phyloP scores from a whole-genome alignment of 192 early-diverging fungal genomes.

The Coemansia sp. region DNA sequence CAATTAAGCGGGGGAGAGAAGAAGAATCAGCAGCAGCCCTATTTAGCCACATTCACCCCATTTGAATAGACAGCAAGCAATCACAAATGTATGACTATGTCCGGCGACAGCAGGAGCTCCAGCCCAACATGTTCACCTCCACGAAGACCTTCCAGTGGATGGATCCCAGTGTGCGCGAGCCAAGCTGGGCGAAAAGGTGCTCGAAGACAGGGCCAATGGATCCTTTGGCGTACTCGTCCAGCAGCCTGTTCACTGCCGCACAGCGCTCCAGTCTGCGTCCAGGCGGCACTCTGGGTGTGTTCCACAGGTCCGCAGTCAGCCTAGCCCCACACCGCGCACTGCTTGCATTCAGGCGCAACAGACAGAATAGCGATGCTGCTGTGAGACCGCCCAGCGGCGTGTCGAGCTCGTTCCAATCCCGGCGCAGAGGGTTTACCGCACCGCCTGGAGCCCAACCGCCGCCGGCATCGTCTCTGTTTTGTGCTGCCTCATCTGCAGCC shows the following conservation, averaged over 20 bases:
- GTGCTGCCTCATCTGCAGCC: constrained; percentile 3
- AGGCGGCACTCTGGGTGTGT: constrained; percentile 16
- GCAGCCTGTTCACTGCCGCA: constrained; percentile 32
- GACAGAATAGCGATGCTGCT: constrained; percentile 45
- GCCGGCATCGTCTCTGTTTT: not conserved
- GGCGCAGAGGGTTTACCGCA: constrained; percentile 44
- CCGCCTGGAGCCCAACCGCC: constrained; percentile 33
- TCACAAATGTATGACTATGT: constrained; percentile 53
- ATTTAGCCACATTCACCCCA: not conserved
- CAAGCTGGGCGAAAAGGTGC: constrained; percentile 42
- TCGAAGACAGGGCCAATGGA: constrained; percentile 21
- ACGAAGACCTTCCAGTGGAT: constrained; percentile 56
- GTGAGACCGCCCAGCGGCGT: constrained; percentile 37
- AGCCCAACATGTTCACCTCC: constrained; percentile 32
- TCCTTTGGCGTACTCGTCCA: constrained; percentile 46
- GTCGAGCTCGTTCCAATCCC: constrained; percentile 24
- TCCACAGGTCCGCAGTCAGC: constrained; percentile 41
- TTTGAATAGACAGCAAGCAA: not conserved
- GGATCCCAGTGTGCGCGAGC: constrained; percentile 32
- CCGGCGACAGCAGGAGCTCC: constrained; percentile 55
- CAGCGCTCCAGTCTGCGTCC: constrained; percentile 13
- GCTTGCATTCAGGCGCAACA: constrained; percentile 36
- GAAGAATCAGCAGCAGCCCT: not conserved
- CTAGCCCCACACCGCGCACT: constrained; percentile 33
- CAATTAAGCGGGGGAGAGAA: too few species aligned